Evolutionary conservation across 768 basidiomycete genomes (phyloP).

Genomic region (Tricholoma terreum): DNA sequence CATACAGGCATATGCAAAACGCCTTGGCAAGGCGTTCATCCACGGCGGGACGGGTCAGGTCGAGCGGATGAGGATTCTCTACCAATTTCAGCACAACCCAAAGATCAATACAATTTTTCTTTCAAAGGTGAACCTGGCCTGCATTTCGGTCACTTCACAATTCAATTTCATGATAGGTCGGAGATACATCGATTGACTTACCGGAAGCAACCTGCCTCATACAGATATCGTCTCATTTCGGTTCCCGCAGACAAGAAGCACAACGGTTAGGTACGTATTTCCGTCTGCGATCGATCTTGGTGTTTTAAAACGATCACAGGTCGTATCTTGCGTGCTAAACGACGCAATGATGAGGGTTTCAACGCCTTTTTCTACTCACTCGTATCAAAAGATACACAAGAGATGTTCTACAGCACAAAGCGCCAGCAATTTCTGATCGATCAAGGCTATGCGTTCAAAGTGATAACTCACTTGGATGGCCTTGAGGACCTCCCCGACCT

Average conservation of each 20-base stretch:
- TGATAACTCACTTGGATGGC: constrained; percentile 96
- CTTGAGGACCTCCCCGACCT: constrained; percentile 81
- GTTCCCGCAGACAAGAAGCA: constrained; percentile 96
- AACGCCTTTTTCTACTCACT: constrained; percentile 99
- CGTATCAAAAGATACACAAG: constrained; percentile 97
- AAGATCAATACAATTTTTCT: constrained; percentile 97
- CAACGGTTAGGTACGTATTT: constrained; percentile 76
- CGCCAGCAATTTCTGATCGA: constrained; percentile 98
- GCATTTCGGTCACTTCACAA: constrained; percentile 5
- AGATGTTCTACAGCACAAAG: constrained; percentile 99
- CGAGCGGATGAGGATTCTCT: constrained; percentile 92
- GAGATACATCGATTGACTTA: constrained; percentile 97
- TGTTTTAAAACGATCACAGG: constrained; percentile 41
- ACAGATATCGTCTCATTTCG: constrained; percentile 99
- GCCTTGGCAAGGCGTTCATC: constrained; percentile 90
- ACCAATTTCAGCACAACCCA: constrained; percentile 93
- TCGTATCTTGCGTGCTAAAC: constrained; percentile 94
- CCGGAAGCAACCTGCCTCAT: constrained; percentile 99
- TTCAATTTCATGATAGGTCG: constrained; percentile 55
- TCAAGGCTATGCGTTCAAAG: constrained; percentile 99
- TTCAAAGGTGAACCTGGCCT: constrained; percentile 66
- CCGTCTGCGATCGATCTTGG: not conserved
- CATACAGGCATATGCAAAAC: constrained; percentile 84
- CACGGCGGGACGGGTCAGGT: constrained; percentile 94
- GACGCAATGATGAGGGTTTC: constrained; percentile 98